phyloP scores from a whole-genome alignment of 1,284 basidiomycete species.

The Ceratobasidium sp. region DNA sequence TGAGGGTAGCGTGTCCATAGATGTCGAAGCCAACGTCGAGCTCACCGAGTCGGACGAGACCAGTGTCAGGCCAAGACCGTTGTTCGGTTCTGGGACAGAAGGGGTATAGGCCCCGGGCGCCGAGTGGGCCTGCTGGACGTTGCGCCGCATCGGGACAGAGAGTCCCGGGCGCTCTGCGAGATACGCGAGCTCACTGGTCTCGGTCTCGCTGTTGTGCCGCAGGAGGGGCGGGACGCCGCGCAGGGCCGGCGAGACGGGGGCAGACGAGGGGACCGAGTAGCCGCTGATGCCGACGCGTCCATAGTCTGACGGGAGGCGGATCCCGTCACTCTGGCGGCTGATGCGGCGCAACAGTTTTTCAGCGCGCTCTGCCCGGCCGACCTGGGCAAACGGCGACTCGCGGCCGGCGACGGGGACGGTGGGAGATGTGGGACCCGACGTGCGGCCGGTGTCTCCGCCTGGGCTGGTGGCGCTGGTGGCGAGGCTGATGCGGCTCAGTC shows the following conservation, averaged over 20 bases:
- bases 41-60: conserved; percentile 19
- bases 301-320: conserved; percentile 32
- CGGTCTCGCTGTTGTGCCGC: conserved; percentile 6
- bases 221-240: conserved; percentile 22
- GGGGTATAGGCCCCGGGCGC: conserved; percentile 12
- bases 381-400: neutral
- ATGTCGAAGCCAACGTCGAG: conserved; percentile 16
- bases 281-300: conserved; percentile 34
- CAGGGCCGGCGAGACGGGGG: conserved; percentile 30
- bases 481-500: conserved; percentile 34
- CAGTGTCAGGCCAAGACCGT: conserved; percentile 7
- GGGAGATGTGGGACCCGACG: conserved; percentile 13
- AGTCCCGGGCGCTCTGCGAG: neutral
- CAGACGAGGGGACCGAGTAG: conserved; percentile 20
- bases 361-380: conserved; percentile 9
- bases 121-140: conserved; percentile 11
- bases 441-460: neutral
- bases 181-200: conserved; percentile 18
- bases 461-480: neutral
- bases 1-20: conserved; percentile 8
- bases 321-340: conserved; percentile 21
- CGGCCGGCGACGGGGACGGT: neutral
- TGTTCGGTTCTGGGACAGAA: neutral
- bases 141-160: conserved; percentile 38
- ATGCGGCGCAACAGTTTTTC: conserved; percentile 38